Base-by-base conservation (phyloP, 495 filamentous ascomycete species). In the Penicillium cinerascens region DNA sequence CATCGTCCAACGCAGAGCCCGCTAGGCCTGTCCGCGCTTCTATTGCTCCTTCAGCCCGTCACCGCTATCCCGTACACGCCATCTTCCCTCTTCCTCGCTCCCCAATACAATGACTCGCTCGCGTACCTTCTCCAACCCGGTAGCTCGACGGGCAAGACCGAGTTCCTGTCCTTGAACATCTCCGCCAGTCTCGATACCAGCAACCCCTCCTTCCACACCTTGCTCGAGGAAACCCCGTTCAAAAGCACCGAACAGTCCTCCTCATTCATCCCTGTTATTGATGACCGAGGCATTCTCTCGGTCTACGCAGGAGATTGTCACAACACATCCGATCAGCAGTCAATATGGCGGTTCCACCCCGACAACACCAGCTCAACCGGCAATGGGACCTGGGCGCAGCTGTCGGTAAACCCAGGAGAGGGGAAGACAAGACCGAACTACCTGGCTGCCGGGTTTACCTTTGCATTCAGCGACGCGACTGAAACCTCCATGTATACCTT, bases 21-120 rank as follows among this genome's bases (percentile, higher is more conserved):
- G 40, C 53, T 60, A 18, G 6, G 58, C 36, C 41, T 66, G 39
- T 46, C 51, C 42, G 50, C 56, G 15, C 44, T 59, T 22, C 55
- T 68, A 8, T 48, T 56, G 25, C 40, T 69, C n/a, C 13, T 65
- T 47, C 18, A 49, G 13, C 36, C 55, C 25, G 55, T 47, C 55
- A 60, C 77, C 49, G 66, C 74, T 20, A 73, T 89, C 21, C 89
- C 88, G 26, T 95, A 95, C 73, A 82, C 79, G 21, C 88, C 91
- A 0, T 87, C 91, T 0, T 79, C 75, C 20, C 77, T 92, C 17
- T 71, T 81, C 41, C 73, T 88, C 27, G 72, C 85, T 4, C 65
- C 79, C 10, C 63, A 68, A 26, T 72, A 78, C 37, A 75, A 76
- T 55, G 64, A 74, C 39, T 66, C 71, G 3, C 51, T 76, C 48